These are phyloP conservation scores for Diaporthe longicolla DNA, from an alignment of 2,329 filamentous ascomycete species.

Conservation along the genomic window DNA sequence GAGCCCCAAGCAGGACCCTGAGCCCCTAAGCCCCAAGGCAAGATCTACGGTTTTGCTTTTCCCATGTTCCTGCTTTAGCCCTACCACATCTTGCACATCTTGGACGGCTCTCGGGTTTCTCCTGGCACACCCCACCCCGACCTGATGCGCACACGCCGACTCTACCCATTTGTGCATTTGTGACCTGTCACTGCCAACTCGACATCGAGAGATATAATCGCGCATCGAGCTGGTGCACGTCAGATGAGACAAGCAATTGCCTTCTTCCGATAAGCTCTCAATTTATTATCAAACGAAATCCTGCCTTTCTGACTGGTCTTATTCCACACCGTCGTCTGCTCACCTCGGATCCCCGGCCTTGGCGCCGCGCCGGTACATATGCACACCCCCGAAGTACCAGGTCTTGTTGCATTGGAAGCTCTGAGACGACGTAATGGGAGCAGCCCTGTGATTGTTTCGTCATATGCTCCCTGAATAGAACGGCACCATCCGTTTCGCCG, in stretches of 20 bases:
- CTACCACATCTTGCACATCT: not conserved
- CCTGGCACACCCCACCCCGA: not conserved
- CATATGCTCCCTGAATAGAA: too few species aligned
- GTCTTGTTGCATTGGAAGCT: not conserved
- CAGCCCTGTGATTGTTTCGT: not conserved
- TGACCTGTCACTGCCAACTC: conserved; percentile 3
- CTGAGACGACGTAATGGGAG: not conserved
- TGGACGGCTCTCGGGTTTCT: not conserved
- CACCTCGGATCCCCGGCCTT: conserved; percentile 6
- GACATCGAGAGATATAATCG: not conserved
- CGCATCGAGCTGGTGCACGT: not conserved
- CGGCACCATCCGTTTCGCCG: not conserved
- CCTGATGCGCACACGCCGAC: conserved; percentile 16
- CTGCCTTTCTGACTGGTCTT: not conserved
- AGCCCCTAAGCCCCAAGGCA: conserved; percentile 2
- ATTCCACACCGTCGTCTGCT: not conserved
- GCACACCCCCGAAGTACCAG: not conserved
- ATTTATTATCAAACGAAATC: not conserved
- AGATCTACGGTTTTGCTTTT: conserved; percentile 20
- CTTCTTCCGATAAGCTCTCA: not conserved
- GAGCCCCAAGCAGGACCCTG: not conserved
- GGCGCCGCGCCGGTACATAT: not conserved
- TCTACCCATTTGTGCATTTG: not conserved
- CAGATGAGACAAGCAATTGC: not conserved
- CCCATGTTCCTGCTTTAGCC: conserved; percentile 32